Evolutionary conservation across 2,329 filamentous ascomycete genomes (phyloP).

Genomic region (Pyrenophora graminea): DNA sequence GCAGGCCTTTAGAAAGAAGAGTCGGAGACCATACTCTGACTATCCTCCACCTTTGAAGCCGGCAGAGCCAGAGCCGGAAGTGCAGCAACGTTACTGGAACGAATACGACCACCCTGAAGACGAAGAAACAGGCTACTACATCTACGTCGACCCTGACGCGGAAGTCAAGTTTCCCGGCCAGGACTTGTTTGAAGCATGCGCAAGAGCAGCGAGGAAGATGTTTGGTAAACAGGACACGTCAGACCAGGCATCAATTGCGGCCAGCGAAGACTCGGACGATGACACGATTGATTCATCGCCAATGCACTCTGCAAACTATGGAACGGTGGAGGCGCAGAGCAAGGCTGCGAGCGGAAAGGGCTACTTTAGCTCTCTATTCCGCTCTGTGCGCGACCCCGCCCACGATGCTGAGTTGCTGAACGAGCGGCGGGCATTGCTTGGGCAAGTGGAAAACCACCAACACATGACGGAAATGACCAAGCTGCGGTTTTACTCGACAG

Average conservation of each 20-base stretch:
- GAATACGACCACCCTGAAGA: conserved; percentile 81
- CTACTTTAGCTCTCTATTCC: conserved; percentile 42
- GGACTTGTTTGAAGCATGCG: conserved; percentile 57
- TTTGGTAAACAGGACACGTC: conserved; percentile 28
- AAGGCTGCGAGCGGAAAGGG: conserved; percentile 17
- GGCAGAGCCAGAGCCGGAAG: conserved; percentile 23
- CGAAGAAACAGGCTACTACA: conserved; percentile 66
- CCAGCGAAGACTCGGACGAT: conserved; percentile 54
- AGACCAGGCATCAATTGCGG: conserved; percentile 31
- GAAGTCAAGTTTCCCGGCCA: conserved; percentile 65
- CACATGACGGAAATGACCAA: conserved; percentile 44
- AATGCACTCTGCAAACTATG: conserved; percentile 54
- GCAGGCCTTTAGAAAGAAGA: conserved; percentile 51
- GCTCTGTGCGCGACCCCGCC: conserved; percentile 28
- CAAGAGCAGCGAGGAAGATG: conserved; percentile 28
- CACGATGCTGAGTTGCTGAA: conserved; percentile 51
- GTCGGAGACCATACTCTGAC: conserved; percentile 38
- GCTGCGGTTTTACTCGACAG: conserved; percentile 52
- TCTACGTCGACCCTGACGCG: conserved; percentile 74
- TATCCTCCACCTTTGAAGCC: conserved; percentile 26
- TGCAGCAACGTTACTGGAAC: conserved; percentile 69
- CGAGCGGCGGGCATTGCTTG: conserved; percentile 55
- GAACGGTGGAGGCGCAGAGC: conserved; percentile 30
- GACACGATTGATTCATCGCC: conserved; percentile 52
- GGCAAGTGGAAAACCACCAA: conserved; percentile 35